Evolutionary conservation across 108 stramenopile genomes (phyloP), one percentile per base, ranked within the genome.

Genomic region (Cyclotella atomus): DNA sequence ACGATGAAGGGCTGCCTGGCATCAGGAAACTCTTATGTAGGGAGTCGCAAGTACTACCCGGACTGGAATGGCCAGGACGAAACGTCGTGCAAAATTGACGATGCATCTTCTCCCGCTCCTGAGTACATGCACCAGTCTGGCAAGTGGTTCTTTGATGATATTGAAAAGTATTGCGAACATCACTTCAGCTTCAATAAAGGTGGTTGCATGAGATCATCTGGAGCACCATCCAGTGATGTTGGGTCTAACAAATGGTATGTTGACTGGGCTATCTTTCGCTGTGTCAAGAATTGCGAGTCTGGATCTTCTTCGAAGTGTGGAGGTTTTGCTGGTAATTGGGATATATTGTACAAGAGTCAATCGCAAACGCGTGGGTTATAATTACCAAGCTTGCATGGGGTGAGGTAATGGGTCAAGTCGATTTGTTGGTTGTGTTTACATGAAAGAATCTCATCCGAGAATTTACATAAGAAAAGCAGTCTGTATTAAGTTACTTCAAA

Each of bases 401-500:
- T 41, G 12, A 41, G 38, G 9, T 9, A 41, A 41, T 41, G 6
- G 38, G n/a, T n/a, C n/a, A n/a, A n/a, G n/a, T n/a, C n/a, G 38
- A 41, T 41, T 41, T 41, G 38, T 9, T 41, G n/a, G n/a, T n/a
- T n/a, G n/a, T n/a, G n/a, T n/a, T n/a, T n/a, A n/a, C n/a, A n/a
- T n/a, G n/a, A n/a, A n/a, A n/a, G n/a, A n/a, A n/a, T n/a, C n/a
- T n/a, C n/a, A n/a, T n/a, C n/a, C n/a, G n/a, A n/a, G n/a, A 41
- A 12, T 41, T 9, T 33, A 12, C 19, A 23, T 59, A 33, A 33
- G 0, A 17, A 16, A 23, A 38, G 2, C 3, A 23, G 5, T 14
- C 16, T 21, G 38, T 43, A 2, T 68, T 6, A 68, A 55, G 24
- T 57, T 55, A 68, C 90, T 97, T 96, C 82, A 99, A 76, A 61